Base-by-base conservation (phyloP, 768 basidiomycete genomes). In the Boletus fagicola region DNA sequence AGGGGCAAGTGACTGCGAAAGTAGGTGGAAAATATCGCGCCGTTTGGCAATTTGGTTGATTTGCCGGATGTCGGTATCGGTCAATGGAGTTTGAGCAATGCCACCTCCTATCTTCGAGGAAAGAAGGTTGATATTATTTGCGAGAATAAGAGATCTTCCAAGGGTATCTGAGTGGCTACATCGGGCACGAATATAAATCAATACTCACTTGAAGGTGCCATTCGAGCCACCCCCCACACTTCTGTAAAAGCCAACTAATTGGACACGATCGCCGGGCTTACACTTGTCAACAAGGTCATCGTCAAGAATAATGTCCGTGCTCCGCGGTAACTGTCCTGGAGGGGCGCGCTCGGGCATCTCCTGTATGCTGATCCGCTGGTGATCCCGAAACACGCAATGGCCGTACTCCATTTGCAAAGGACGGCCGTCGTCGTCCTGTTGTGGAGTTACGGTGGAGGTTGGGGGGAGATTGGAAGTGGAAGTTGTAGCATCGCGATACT, bases 331-430 rank as follows among this genome's bases (percentile, higher is more conserved):
- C 72, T 98, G 96, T 30, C 97, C 97, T 44, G 97, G 91, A 26
- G 97, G 97, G 15, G 97, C 95, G 24, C 97, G 86, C 75, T 99
- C 97, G 3, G 97, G 97, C 96, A 99, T 98, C 70, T 99, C 97
- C 76, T 99, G 97, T 60, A 99, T 98, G 72, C 87, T 94, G 69
- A 98, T 92, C 62, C 94, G 86, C 74, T 99, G 97, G 73, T 98
- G 93, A 74, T 99, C 97, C 55, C 92, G 80, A 78, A 97, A 99
- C 9, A 90, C 83, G 68, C 90, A 92, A 61, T 88, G 78, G 5
- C 97, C 97, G 68, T 86, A 98, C 75, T 99, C 97, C 63, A 87
- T 97, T 73, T 94, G 84, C 49, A 99, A 77, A 22, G 84, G 78
- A 67, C 86, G 83, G 2, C 94, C 95, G 52, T 96, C 89, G 42